Evolutionary conservation across 2,329 filamentous ascomycete species (phyloP).

Genomic region (Daldinia sp.): DNA sequence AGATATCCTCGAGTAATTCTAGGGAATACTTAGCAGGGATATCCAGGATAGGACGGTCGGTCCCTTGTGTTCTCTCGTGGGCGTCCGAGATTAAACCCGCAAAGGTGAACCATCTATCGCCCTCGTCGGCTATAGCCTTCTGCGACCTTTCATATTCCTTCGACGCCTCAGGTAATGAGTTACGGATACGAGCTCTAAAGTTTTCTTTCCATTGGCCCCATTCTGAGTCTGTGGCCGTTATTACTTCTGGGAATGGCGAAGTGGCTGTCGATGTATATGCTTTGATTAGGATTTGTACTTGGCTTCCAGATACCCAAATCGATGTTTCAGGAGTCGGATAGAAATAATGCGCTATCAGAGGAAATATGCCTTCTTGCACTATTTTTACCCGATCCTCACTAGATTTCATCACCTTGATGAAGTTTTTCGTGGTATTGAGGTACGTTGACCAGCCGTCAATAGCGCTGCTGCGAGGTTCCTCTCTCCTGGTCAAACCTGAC

Average conservation of each 20-base stretch:
- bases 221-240: conserved; percentile 64
- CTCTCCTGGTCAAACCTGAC: conserved; percentile 76
- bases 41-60: conserved; percentile 48
- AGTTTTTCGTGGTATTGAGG: conserved; percentile 69
- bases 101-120: conserved; percentile 75
- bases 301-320: conserved; percentile 52
- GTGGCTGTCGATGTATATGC: conserved; percentile 61
- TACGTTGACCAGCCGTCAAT: conserved; percentile 81
- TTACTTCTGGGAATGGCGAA: conserved; percentile 57
- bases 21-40: conserved; percentile 50
- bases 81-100: conserved; percentile 59
- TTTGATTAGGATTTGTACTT: conserved; percentile 58
- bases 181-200: conserved; percentile 75
- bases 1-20: conserved; percentile 53
- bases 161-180: conserved; percentile 84
- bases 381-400: conserved; percentile 60
- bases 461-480: conserved; percentile 78
- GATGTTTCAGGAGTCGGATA: conserved; percentile 58
- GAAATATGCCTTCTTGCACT: conserved; percentile 63
- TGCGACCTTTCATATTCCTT: conserved; percentile 82
- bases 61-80: conserved; percentile 47
- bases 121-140: conserved; percentile 72
- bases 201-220: conserved; percentile 73
- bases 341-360: conserved; percentile 68
- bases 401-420: conserved; percentile 61